A percentile compares a stretch with the other conserved stretches of the same genome.
Evolutionary conservation across 345 rosid species (phyloP).

Genomic region (Dimocarpus longan): DNA sequence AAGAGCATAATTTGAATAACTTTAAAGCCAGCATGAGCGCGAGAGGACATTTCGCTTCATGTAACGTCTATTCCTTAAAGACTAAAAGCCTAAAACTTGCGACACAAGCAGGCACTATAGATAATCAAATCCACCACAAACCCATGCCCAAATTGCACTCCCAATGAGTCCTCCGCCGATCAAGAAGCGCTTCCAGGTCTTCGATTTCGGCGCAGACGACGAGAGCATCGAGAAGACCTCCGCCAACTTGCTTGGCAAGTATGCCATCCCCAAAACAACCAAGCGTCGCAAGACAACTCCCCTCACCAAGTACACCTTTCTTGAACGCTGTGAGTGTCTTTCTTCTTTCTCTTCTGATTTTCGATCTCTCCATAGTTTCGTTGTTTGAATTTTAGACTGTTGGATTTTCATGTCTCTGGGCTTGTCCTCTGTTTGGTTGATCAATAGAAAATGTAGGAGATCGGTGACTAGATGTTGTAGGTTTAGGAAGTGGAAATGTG

Average conservation of each 20-base stretch:
- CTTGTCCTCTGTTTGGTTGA: neutral
- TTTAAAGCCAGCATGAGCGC: neutral
- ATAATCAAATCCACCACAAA: too few species aligned
- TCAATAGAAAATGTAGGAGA: neutral
- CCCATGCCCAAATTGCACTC: too few species aligned
- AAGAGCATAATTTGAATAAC: too few species aligned
- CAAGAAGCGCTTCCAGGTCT: constrained; percentile 30
- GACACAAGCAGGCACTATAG: neutral
- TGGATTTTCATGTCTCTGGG: neutral
- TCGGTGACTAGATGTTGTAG: neutral
- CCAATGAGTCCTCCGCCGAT: constrained; percentile 31
- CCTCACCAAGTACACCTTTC: constrained; percentile 41
- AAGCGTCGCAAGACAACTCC: constrained; percentile 10
- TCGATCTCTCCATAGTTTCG: too few species aligned
- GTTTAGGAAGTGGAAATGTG: neutral
- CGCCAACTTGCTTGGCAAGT: constrained; percentile 31
- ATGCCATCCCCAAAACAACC: constrained; percentile 14
- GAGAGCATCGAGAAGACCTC: constrained; percentile 37
- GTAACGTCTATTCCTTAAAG: neutral
- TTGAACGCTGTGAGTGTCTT: constrained; percentile 42
- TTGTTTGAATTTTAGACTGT: neutral
- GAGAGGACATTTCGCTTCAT: neutral
- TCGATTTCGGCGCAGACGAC: constrained; percentile 51
- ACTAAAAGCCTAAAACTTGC: neutral
- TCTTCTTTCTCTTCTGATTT: neutral